A percentile compares a stretch with the other conserved stretches of the same genome.
Evolutionary conservation across 441 rosid genomes (phyloP).

Genomic region (Erysimum pusillum): DNA sequence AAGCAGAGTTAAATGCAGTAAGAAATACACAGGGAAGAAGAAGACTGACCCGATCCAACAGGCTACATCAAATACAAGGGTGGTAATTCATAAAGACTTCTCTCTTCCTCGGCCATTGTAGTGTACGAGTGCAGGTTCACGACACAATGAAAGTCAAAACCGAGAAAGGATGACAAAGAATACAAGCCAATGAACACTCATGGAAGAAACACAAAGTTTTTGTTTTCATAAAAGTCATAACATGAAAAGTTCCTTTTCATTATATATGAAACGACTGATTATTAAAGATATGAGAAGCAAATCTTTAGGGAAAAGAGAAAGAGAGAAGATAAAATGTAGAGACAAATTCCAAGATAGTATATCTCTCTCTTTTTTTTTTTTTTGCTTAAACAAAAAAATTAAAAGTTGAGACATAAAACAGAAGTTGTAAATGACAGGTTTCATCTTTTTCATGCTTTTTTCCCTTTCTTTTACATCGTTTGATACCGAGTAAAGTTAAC

Average conservation of each 20-base stretch:
- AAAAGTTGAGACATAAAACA: conserved; percentile 22
- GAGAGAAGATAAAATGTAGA: conserved; percentile 29
- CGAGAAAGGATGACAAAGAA: background rate
- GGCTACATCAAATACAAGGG: background rate
- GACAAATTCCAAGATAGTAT: conserved; percentile 35
- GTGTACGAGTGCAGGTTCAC: background rate
- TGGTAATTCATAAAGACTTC: background rate
- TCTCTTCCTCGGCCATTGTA: background rate
- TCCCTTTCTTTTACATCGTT: conserved; percentile 23
- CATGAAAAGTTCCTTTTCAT: background rate
- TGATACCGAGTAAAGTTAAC: conserved; percentile 21
- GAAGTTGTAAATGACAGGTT: conserved; percentile 41
- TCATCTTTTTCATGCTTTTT: conserved; percentile 34
- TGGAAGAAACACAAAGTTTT: background rate
- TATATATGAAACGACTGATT: conserved; percentile 36
- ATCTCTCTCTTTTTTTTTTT: background rate
- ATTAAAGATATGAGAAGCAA: conserved; percentile 26
- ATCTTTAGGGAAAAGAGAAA: conserved; percentile 1
- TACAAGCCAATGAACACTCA: conserved; percentile 1
- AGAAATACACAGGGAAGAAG: background rate
- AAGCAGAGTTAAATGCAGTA: background rate
- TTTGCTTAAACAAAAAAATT: background rate
- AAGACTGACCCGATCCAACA: background rate
- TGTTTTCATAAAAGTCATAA: background rate
- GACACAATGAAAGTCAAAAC: background rate